Evolutionary conservation across 2,329 filamentous ascomycete species (phyloP).

Genomic region (Diaporthe destruens): DNA sequence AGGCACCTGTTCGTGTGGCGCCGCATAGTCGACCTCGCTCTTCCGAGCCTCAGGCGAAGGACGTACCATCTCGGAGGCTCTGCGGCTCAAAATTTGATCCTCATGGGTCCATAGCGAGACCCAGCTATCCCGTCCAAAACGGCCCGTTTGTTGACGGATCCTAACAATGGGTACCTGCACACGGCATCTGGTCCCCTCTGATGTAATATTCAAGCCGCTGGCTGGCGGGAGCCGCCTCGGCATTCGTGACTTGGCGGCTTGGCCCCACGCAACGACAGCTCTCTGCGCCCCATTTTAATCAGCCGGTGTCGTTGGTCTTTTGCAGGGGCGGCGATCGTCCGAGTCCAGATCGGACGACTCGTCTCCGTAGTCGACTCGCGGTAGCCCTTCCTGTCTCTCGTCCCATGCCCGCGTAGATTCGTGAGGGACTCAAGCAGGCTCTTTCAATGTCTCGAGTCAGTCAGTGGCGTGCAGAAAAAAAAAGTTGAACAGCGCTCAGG

Average conservation of each 20-base stretch:
- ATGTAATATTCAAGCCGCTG: conserved; percentile 38
- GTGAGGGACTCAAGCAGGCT: conserved; percentile 6
- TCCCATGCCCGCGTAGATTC: conserved; percentile 20
- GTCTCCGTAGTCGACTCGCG: conserved; percentile 11
- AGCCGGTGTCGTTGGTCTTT: conserved; percentile 35
- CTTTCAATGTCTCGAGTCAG: conserved; percentile 28
- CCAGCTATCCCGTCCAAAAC: conserved; percentile 41
- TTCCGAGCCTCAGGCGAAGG: conserved; percentile 36
- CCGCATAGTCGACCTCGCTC: conserved; percentile 19
- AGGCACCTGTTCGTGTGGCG: conserved; percentile 21
- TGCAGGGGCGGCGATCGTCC: conserved; percentile 35
- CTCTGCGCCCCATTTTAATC: conserved; percentile 37
- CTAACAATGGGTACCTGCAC: conserved; percentile 12
- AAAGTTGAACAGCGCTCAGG: conserved; percentile 14
- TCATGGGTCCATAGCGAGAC: conserved; percentile 30
- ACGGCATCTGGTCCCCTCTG: conserved; percentile 35
- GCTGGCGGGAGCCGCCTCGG: conserved; percentile 36
- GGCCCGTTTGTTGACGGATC: conserved; percentile 43
- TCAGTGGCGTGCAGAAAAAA: conserved; percentile 4
- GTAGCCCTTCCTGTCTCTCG: conserved; percentile 22
- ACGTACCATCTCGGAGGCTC: conserved; percentile 40
- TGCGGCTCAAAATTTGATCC: conserved; percentile 42
- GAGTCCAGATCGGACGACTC: conserved; percentile 38
- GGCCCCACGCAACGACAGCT: conserved; percentile 27
- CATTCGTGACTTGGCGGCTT: conserved; percentile 34